Base-by-base conservation (phyloP, 1,284 basidiomycete genomes). In the Athelia psychrophila region DNA sequence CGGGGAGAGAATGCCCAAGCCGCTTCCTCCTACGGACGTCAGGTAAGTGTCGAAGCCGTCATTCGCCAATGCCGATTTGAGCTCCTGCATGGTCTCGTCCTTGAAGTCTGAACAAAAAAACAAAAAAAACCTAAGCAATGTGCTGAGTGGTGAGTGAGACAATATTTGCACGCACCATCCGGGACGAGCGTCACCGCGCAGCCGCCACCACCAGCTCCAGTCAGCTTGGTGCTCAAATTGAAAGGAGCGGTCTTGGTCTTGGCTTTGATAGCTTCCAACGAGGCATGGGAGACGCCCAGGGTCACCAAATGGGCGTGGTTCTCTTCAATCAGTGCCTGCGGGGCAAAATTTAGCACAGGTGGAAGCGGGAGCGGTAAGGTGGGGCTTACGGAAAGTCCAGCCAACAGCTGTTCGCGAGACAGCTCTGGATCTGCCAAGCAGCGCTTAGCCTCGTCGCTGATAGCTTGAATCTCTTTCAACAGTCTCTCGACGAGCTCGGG, bases 181-280 rank as follows among this genome's bases (percentile, higher is more conserved):
- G 95, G 95, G 48, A 99, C 79, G 30, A 99, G 81, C 4, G 95
- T 98, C 24, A 99, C 94, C 2, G 96, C 91, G 64, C 97, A 99
- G 16, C 97, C 97, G 16, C 97, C 97, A 24, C 97, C 97, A n/a
- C 97, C 97, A 2, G 97, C 96, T 38, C 97, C 97, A 2, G 97
- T 99, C 50, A 99, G 73, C 76, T 99, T 99, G n/a, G 96, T 98
- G 58, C 86, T 86, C 46, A 99, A 76, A 5, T 72, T 73, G 69
- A 88, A 91, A 6, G 86, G 85, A 55, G 73, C 63, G 15, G 75
- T 74, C 3, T 76, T 71, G 0, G 94, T 93, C 60, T 80, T 84
- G 27, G 76, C 72, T 50, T 88, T 84, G 60, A 98, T 94, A 36
- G 78, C 73, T 69, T 99, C 97, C 48, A 99, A 74, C 1, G 88